These are phyloP conservation scores for Cylindrotheca closterium DNA, from an alignment of 108 stramenopile genomes.

Conservation along the genomic window DNA sequence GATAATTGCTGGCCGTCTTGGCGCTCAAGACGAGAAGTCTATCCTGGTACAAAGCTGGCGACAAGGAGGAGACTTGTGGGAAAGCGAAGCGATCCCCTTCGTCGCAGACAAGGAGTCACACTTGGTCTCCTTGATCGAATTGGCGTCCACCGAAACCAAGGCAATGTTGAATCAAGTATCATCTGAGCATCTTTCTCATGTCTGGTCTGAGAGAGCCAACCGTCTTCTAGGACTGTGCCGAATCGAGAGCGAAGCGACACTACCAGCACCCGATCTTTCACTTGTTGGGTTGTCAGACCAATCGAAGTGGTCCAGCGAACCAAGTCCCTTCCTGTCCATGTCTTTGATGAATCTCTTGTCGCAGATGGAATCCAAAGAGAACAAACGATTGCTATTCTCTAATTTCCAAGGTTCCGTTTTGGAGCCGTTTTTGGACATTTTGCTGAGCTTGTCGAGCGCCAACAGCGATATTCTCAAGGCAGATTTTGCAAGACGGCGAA, in stretches of 20 bases:
- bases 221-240: constrained; percentile 42
- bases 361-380: constrained; percentile 19
- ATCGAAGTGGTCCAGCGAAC: constrained; percentile 36
- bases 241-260: not conserved
- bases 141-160: constrained; percentile 10
- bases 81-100: constrained; percentile 23
- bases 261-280: constrained; percentile 20
- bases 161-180: constrained; percentile 9
- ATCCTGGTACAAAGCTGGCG: constrained; percentile 51
- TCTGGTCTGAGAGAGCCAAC: constrained; percentile 51
- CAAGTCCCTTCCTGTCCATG: not conserved
- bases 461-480: constrained; percentile 2
- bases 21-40: constrained; percentile 1
- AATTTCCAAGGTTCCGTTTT: constrained; percentile 3
- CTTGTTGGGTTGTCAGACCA: constrained; percentile 39
- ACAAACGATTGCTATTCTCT: constrained; percentile 16
- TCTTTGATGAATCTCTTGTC: not conserved
- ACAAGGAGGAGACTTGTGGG: constrained; percentile 54
- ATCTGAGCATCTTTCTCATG: constrained; percentile 3
- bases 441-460: constrained; percentile 27
- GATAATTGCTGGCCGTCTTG: not conserved
- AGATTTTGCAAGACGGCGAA: constrained; percentile 18
- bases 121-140: not conserved
- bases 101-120: not conserved
- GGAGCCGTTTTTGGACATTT: constrained; percentile 42